Percentiles rank a stretch among this genome's conserved stretches.
phyloP scores from a whole-genome alignment of 495 filamentous ascomycete genomes.

The Neurospora sp. region DNA sequence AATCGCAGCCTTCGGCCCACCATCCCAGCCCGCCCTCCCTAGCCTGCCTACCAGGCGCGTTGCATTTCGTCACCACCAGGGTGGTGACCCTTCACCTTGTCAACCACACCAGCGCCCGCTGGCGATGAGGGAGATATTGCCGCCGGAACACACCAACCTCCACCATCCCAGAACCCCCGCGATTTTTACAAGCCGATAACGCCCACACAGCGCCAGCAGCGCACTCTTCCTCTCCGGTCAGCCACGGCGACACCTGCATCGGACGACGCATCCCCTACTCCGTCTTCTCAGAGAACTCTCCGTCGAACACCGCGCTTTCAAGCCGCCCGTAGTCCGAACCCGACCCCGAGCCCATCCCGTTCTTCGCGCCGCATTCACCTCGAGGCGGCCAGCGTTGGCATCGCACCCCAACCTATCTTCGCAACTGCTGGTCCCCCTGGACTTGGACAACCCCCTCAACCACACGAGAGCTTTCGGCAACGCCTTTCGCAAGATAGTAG shows the following conservation, averaged over 20 bases:
- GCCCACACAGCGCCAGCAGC: conserved; percentile 36
- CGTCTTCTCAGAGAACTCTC: conserved; percentile 31
- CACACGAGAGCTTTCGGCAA: conserved; percentile 12
- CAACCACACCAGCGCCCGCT: conserved; percentile 24
- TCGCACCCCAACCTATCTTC: conserved; percentile 24
- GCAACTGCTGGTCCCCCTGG: conserved; percentile 17
- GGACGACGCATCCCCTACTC: conserved; percentile 26
- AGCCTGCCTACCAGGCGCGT: background rate
- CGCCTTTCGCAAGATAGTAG: conserved; percentile 37
- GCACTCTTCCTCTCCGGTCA: conserved; percentile 21
- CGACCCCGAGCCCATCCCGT: conserved; percentile 27
- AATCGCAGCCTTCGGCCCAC: background rate
- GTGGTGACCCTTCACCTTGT: conserved; percentile 41
- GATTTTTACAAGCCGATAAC: conserved; percentile 32
- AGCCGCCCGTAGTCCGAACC: conserved; percentile 31
- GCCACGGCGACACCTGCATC: conserved; percentile 14
- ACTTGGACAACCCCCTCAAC: background rate
- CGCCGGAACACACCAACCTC: conserved; percentile 29
- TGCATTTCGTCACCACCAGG: conserved; percentile 19
- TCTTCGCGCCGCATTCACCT: conserved; percentile 22
- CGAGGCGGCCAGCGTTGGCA: conserved; percentile 25
- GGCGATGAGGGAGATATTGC: conserved; percentile 28
- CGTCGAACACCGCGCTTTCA: conserved; percentile 40
- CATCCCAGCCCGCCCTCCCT: background rate
- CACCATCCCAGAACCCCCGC: conserved; percentile 32